These are phyloP conservation scores for Quercus alba DNA, from an alignment of 306 rosid genomes.

Conservation along the genomic window DNA sequence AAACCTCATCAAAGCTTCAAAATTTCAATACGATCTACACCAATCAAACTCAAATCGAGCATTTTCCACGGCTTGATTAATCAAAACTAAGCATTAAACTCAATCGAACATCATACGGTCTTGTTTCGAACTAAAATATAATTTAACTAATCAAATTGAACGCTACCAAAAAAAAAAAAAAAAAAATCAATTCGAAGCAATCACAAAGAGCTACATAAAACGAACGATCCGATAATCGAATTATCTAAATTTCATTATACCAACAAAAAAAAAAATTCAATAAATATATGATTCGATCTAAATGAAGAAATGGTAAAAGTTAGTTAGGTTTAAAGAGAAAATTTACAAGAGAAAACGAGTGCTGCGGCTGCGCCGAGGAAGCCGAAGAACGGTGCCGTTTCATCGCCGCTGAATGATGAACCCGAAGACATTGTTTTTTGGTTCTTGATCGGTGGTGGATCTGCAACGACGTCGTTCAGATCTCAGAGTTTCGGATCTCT, in stretches of 20 bases:
- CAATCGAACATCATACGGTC: not conserved
- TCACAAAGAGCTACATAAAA: not conserved
- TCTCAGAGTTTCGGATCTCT: slow-evolving; percentile 32
- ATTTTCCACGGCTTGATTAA: no score
- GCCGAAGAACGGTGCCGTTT: slow-evolving; percentile 89
- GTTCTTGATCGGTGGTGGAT: slow-evolving; percentile 21
- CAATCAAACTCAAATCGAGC: no score
- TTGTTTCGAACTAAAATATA: not conserved
- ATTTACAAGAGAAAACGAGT: slow-evolving; percentile 73
- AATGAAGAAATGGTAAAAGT: not conserved
- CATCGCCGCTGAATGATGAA: slow-evolving; percentile 74
- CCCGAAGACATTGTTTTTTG: slow-evolving; percentile 34
- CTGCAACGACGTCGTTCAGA: slow-evolving; percentile 32
- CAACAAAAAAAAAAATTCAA: not conserved
- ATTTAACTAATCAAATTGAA: not conserved
- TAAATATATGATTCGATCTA: slow-evolving; percentile 15
- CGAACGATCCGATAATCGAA: not conserved
- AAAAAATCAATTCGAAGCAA: no score
- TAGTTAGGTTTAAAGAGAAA: not conserved
- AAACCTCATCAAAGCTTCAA: no score
- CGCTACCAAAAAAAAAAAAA: no score
- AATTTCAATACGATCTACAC: no score
- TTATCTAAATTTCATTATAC: not conserved
- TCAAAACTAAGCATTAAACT: not conserved
- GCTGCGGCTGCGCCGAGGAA: slow-evolving; percentile 95